Base-by-base conservation (phyloP, 768 basidiomycete species). In the Cystobasidium onofrii region DNA sequence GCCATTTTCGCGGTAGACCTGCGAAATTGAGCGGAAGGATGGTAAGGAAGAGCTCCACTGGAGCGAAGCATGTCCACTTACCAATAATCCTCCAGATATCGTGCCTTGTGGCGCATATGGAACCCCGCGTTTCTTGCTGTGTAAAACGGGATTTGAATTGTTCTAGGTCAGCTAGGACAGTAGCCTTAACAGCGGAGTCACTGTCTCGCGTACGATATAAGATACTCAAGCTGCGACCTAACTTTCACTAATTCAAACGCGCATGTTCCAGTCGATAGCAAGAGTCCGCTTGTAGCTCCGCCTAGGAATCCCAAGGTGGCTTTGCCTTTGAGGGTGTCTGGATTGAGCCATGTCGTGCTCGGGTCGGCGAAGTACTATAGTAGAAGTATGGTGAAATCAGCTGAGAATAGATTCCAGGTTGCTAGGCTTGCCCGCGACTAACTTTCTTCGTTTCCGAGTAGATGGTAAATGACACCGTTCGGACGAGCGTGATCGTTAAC, bases 401-500 rank as follows among this genome's bases (percentile, higher is more conserved):
- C 33, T 36, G n/a, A 63, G 61, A 10, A 33, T n/a, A 9, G 29
- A 12, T 29, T 55, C 6, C 50, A 2, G 57, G 7, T 9, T n/a
- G 29, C 29, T 12, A 25, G 12, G 62, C 60, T 34, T 54, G 13
- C 33, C n/a, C 20, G 13, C 57, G 44, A 46, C 70, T 23, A 33
- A 23, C 36, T 77, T 91, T 89, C 82, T 91, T 94, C 44, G 90
- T 91, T 50, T 86, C 83, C 65, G 87, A 90, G 81, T 94, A 94
- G 76, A 95, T 92, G 0, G 90, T 90, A 83, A 96, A 94, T 61
- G 90, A 91, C 36, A 90, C 88, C 34, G 92, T 91, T 88, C 95
- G 91, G 81, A 97, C 93, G 80, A 95, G 92, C 4, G 93, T 92
- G 78, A 98, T 98, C 10, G 93, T 95, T 82, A 92, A 85, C 70